Percentiles rank a stretch among this genome's conserved stretches.
phyloP scores from a whole-genome alignment of 129 eudicot genomes.

The Tagetes patula region DNA sequence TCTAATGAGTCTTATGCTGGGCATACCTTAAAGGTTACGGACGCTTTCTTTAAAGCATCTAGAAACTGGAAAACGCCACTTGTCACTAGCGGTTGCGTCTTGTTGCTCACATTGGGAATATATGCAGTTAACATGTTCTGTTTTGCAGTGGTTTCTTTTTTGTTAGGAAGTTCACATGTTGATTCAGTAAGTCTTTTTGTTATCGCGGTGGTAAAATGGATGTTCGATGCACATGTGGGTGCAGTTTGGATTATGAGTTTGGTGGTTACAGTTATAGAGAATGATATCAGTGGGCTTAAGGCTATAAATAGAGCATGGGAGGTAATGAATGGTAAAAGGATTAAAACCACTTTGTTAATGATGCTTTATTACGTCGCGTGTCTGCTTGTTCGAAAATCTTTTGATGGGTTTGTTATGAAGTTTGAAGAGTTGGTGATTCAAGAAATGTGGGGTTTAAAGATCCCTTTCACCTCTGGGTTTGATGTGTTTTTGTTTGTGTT shows the following conservation, averaged over 20 bases:
- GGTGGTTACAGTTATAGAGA: conserved; percentile 34
- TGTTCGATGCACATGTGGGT: conserved; percentile 9
- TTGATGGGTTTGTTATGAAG: neutral
- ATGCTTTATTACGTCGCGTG: conserved; percentile 17
- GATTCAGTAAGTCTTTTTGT: conserved; percentile 1
- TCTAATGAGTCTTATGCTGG: conserved; percentile 33
- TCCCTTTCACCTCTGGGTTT: conserved; percentile 14
- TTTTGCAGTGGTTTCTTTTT: neutral
- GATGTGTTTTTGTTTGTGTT: conserved; percentile 29
- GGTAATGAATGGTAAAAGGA: conserved; percentile 24
- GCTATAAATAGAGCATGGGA: conserved; percentile 35
- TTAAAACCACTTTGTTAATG: conserved; percentile 15
- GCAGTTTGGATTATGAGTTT: conserved; percentile 30
- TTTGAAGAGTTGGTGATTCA: conserved; percentile 6
- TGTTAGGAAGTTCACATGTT: conserved; percentile 5
- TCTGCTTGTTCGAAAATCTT: neutral
- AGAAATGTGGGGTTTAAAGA: conserved; percentile 3
- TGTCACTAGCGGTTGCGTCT: conserved; percentile 26
- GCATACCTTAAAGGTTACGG: conserved; percentile 22
- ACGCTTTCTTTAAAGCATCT: conserved; percentile 16
- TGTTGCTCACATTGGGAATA: conserved; percentile 17
- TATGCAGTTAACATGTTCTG: neutral
- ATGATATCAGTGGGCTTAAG: conserved; percentile 29
- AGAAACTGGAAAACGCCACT: conserved; percentile 34
- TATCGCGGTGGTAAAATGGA: neutral